phyloP scores from a whole-genome alignment of 1,139 yeast genomes.

The Magnusiomyces fungicola region DNA sequence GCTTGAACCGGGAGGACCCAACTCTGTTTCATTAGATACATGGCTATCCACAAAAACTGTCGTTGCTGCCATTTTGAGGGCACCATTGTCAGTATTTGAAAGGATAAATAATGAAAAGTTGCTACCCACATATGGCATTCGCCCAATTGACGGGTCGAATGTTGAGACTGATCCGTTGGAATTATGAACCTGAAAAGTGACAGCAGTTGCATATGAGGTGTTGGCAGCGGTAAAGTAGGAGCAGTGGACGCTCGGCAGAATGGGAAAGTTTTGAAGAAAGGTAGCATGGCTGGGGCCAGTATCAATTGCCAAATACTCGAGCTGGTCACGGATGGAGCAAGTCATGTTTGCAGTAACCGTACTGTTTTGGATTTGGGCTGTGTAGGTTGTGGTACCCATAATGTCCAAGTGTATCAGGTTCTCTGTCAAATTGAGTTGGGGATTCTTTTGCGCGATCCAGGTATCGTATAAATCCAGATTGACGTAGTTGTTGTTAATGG shows the following conservation, averaged over 20 bases:
- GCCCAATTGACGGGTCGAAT: not conserved
- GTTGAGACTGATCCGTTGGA: not conserved
- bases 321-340: not conserved
- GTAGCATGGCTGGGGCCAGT: not conserved
- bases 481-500: not conserved
- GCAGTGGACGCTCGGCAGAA: not conserved
- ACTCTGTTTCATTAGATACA: too few relatives aligned
- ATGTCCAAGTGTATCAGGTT: not conserved
- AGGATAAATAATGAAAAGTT: not conserved
- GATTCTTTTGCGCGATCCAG: not conserved
- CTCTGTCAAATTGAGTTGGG: not conserved
- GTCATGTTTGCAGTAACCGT: not conserved
- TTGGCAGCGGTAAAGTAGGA: not conserved
- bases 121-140: not conserved
- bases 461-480: not conserved
- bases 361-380: not conserved
- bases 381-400: not conserved
- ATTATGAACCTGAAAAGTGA: not conserved
- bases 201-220: not conserved
- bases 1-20: too few relatives aligned
- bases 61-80: too few relatives aligned
- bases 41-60: too few relatives aligned
- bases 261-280: not conserved
- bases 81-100: not conserved
- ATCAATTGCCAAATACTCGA: not conserved